Percentiles rank a stretch among this genome's conserved stretches.
These are phyloP conservation scores for Monsonia emarginata DNA, from an alignment of 441 rosid species.

Conservation along the genomic window DNA sequence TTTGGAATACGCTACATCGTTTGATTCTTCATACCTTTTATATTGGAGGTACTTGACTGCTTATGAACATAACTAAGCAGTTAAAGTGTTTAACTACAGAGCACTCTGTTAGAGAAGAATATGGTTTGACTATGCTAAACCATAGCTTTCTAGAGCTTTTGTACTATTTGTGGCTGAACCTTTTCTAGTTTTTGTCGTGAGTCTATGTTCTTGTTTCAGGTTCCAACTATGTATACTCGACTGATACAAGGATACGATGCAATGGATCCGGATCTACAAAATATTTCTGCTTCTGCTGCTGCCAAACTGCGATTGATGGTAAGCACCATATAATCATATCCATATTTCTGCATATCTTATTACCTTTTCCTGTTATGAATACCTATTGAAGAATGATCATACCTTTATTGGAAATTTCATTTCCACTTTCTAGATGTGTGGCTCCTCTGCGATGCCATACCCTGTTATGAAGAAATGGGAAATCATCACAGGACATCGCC, in stretches of 20 bases:
- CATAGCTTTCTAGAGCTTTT: slow-evolving; percentile 9
- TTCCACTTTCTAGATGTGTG: slow-evolving; percentile 59
- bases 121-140: neutral
- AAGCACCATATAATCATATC: slow-evolving; percentile 7
- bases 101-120: neutral
- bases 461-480: slow-evolving; percentile 95
- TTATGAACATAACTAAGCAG: too few species aligned
- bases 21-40: neutral
- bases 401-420: slow-evolving; percentile 1
- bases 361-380: slow-evolving; percentile 1
- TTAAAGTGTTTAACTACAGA: neutral
- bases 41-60: neutral
- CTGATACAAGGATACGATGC: slow-evolving; percentile 93
- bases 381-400: slow-evolving; percentile 9
- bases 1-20: neutral
- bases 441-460: slow-evolving; percentile 91
- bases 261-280: slow-evolving; percentile 64
- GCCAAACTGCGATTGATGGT: slow-evolving; percentile 81
- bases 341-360: neutral
- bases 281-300: slow-evolving; percentile 62
- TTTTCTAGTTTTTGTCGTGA: neutral
- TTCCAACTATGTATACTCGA: slow-evolving; percentile 88
- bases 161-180: slow-evolving; percentile 4
- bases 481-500: slow-evolving; percentile 82
- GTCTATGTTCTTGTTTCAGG: slow-evolving; percentile 34